phyloP scores from a whole-genome alignment of 2,329 filamentous ascomycete genomes.

The Chrysoporthe austroafricana region DNA sequence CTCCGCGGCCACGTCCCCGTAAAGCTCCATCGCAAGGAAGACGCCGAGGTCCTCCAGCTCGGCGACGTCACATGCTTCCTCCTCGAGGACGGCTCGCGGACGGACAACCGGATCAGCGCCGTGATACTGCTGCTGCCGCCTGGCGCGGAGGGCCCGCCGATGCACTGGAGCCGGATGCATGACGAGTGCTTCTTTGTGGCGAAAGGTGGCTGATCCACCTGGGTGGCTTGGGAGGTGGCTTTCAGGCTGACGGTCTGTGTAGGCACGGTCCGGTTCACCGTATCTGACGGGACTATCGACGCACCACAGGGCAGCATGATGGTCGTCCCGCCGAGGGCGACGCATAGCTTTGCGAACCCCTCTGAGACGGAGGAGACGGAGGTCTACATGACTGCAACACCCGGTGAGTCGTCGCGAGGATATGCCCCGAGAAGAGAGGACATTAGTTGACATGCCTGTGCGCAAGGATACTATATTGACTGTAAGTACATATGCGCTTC shows the following conservation, averaged over 20 bases:
- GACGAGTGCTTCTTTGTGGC: conserved; percentile 43
- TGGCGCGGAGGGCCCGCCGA: conserved; percentile 40
- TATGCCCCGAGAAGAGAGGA: not conserved
- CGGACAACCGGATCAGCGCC: conserved; percentile 40
- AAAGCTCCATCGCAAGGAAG: conserved; percentile 36
- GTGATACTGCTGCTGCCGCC: conserved; percentile 39
- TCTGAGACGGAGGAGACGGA: conserved; percentile 39
- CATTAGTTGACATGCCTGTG: conserved; percentile 17
- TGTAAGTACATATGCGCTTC: conserved; percentile 34
- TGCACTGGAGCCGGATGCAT: conserved; percentile 45
- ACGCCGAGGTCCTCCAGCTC: conserved; percentile 37
- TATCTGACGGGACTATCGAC: conserved; percentile 38
- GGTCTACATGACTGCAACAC: conserved; percentile 44
- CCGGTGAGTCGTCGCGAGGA: conserved; percentile 19
- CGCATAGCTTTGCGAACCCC: conserved; percentile 42
- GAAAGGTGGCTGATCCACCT: conserved; percentile 33
- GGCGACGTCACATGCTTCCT: conserved; percentile 41
- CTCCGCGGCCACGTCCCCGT: conserved; percentile 39
- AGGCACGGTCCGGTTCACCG: conserved; percentile 39
- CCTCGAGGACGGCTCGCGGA: conserved; percentile 41
- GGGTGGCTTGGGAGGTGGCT: not conserved
- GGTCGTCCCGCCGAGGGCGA: conserved; percentile 41
- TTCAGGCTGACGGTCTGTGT: not conserved
- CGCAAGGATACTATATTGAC: conserved; percentile 40
- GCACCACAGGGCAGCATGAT: conserved; percentile 40